Conservation (phyloP, 345 rosid species). For the Brassica incana region DNA sequence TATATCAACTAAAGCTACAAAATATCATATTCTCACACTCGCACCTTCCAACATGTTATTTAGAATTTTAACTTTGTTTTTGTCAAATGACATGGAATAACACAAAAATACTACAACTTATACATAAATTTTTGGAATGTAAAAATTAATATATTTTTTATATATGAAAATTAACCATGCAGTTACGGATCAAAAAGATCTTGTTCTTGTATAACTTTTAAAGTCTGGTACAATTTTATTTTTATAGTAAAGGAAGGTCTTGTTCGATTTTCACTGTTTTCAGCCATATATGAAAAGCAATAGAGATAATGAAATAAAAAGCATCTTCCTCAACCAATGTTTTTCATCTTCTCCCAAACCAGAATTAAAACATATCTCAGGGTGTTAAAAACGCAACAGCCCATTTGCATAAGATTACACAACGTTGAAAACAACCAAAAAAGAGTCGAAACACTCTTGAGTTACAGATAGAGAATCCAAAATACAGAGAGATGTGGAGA, state of each 20-base stretch:
- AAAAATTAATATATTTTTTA: too few species aligned
- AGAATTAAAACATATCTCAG: slow-evolving; percentile 27
- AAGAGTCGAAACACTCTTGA: slow-evolving; percentile 23
- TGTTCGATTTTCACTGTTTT: neutral
- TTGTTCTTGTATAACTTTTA: too few species aligned
- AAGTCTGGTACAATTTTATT: neutral
- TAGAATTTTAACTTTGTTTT: too few species aligned
- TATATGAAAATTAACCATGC: too few species aligned
- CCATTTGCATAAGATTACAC: slow-evolving; percentile 32
- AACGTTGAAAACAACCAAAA: neutral
- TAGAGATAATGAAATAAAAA: neutral
- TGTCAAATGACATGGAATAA: too few species aligned
- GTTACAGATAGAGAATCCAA: slow-evolving; percentile 33
- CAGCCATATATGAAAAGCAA: neutral
- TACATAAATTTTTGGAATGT: too few species aligned
- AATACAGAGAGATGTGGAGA: slow-evolving; percentile 11
- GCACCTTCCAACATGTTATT: too few species aligned
- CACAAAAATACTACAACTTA: too few species aligned
- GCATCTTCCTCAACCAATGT: slow-evolving; percentile 14
- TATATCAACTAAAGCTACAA: too few species aligned
- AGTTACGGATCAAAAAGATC: too few species aligned
- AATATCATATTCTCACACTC: too few species aligned
- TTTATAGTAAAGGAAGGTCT: neutral
- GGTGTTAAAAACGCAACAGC: slow-evolving; percentile 27
- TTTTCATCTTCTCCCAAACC: slow-evolving; percentile 5